Conservation (phyloP, 306 rosid species). For the Crotalaria pallida region DNA sequence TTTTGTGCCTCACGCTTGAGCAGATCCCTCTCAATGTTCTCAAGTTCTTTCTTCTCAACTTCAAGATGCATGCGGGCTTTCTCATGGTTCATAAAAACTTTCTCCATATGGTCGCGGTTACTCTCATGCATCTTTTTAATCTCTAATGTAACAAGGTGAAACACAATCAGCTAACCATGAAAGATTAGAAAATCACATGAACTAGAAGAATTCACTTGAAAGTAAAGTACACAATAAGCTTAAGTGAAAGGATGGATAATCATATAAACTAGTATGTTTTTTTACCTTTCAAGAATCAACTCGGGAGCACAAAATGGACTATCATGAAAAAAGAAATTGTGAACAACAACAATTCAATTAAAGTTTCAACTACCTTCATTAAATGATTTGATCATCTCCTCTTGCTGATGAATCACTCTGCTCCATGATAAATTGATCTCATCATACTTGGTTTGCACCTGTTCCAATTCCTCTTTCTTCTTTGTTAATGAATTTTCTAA, state of each 20-base stretch:
- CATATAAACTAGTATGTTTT: neutral
- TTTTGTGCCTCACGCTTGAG: too few species aligned
- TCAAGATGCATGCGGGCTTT: constrained; percentile 33
- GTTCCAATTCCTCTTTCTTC: constrained; percentile 40
- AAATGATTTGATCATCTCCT: constrained; percentile 30
- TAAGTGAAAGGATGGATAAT: neutral
- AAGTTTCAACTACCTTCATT: constrained; percentile 43
- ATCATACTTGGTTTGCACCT: constrained; percentile 31
- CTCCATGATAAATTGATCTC: constrained; percentile 35
- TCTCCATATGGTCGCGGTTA: constrained; percentile 21
- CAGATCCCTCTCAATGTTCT: constrained; percentile 47
- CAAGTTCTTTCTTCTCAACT: constrained; percentile 41
- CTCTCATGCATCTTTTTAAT: constrained; percentile 38
- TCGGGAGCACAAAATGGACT: neutral
- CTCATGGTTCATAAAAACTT: constrained; percentile 39
- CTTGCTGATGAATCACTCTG: constrained; percentile 38
- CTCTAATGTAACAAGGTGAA: constrained; percentile 35
- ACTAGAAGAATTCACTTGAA: neutral
- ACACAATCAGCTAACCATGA: constrained; percentile 14
- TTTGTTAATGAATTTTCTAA: constrained; percentile 42
- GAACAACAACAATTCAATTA: neutral
- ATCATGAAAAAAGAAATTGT: neutral
- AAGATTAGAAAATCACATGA: constrained; percentile 7
- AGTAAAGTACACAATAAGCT: neutral
- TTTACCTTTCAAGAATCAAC: neutral